These are phyloP conservation scores for Tetradesmus lagerheimii DNA, from an alignment of 139 green algal species.

Conservation along the genomic window DNA sequence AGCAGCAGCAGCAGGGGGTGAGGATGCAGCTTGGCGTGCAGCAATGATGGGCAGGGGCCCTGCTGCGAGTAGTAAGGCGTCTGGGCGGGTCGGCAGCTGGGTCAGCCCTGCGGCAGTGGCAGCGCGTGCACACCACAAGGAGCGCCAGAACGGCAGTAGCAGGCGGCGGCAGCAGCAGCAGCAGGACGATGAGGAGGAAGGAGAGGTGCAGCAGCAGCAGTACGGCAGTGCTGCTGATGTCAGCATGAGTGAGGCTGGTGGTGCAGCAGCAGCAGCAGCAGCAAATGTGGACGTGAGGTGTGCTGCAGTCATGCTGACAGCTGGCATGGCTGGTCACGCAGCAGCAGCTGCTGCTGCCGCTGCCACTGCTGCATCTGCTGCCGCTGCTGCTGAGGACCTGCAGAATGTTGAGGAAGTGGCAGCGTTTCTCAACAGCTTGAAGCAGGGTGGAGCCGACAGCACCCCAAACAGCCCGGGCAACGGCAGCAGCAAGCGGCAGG, in stretches of 20 bases:
- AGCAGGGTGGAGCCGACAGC: neutral
- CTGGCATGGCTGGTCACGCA: neutral
- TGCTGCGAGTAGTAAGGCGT: neutral
- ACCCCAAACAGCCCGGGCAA: neutral
- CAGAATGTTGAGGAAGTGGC: neutral
- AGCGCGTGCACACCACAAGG: neutral
- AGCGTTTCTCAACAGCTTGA: neutral
- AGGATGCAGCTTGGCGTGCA: neutral
- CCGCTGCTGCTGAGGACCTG: neutral
- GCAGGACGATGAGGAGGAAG: neutral
- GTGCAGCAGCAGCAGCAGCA: neutral
- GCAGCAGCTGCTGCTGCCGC: neutral
- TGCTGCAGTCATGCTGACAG: neutral
- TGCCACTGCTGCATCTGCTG: neutral
- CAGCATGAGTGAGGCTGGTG: neutral
- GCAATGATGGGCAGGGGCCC: neutral
- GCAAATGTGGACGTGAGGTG: neutral
- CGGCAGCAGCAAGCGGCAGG: neutral
- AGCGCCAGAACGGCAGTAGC: neutral
- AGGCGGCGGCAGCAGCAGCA: neutral
- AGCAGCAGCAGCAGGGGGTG: neutral
- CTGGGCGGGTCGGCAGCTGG: neutral
- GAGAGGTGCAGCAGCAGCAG: neutral
- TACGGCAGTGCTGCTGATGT: neutral
- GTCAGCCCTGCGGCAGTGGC: neutral